Percentiles rank a stretch among this genome's conserved stretches.
phyloP scores from a whole-genome alignment of 2,329 filamentous ascomycete genomes.

The Mariannaea elegans region DNA sequence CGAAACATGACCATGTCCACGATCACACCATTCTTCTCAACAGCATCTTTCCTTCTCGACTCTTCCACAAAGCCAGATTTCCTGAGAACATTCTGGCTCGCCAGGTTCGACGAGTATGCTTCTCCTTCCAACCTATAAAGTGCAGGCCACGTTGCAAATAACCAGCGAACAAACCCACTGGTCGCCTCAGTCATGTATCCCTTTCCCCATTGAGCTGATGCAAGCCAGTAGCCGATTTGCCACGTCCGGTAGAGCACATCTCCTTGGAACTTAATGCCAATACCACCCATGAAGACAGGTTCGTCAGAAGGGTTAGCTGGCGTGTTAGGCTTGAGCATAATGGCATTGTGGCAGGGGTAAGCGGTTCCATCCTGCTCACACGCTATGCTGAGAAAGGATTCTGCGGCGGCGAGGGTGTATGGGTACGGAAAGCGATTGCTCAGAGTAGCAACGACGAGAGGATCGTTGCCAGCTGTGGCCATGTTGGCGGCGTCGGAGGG shows the following conservation, averaged over 20 bases:
- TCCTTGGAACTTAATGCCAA: constrained; percentile 49
- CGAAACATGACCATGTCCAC: constrained; percentile 51
- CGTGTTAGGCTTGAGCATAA: constrained; percentile 45
- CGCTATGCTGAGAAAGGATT: constrained; percentile 46
- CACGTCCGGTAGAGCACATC: constrained; percentile 54
- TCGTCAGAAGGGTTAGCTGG: constrained; percentile 37
- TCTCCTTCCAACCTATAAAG: constrained; percentile 53
- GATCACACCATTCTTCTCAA: constrained; percentile 52
- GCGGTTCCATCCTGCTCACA: constrained; percentile 29
- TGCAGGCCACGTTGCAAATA: constrained; percentile 52
- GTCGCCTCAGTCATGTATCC: constrained; percentile 55
- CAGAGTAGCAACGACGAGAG: constrained; percentile 50
- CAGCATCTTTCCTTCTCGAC: constrained; percentile 51
- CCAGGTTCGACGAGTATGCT: constrained; percentile 50
- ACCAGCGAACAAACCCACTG: constrained; percentile 52
- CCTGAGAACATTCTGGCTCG: constrained; percentile 53
- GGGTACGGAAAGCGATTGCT: constrained; percentile 57
- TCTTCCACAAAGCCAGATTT: constrained; percentile 55
- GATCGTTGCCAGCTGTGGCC: constrained; percentile 49
- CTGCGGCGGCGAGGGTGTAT: constrained; percentile 52
- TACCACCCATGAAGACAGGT: constrained; percentile 48
- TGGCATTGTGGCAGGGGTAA: constrained; percentile 45
- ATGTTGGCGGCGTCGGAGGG: constrained; percentile 49
- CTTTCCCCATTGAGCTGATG: constrained; percentile 53
- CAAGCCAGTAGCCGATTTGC: constrained; percentile 62